These are phyloP conservation scores for Entonaema liquescens DNA, from an alignment of 495 filamentous ascomycete genomes.

Conservation along the genomic window DNA sequence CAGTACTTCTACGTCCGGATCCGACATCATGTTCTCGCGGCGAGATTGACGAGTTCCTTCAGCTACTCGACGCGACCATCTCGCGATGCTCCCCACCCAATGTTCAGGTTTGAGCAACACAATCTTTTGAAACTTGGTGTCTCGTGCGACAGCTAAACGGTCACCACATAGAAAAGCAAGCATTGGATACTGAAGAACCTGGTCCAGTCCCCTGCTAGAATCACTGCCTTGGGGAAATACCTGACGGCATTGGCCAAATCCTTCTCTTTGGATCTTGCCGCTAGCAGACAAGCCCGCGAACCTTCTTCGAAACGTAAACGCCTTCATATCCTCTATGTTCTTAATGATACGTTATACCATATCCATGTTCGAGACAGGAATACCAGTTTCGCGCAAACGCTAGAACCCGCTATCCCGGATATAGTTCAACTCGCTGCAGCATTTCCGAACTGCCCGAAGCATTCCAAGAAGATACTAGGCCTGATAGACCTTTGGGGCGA, in stretches of 20 bases:
- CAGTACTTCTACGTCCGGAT: conserved; percentile 78
- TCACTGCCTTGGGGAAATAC: conserved; percentile 77
- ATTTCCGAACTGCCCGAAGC: conserved; percentile 70
- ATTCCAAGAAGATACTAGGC: conserved; percentile 68
- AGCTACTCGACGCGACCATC: conserved; percentile 70
- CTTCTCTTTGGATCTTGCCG: conserved; percentile 52
- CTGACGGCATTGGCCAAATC: conserved; percentile 72
- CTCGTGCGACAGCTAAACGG: conserved; percentile 66
- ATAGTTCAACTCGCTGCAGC: conserved; percentile 70
- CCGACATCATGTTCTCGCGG: conserved; percentile 73
- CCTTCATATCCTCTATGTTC: conserved; percentile 81
- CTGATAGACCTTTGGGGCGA: conserved; percentile 79
- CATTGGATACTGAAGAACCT: conserved; percentile 80
- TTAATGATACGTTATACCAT: conserved; percentile 87
- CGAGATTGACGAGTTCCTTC: conserved; percentile 77
- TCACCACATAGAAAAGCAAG: conserved; percentile 78
- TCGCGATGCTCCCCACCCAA: conserved; percentile 81
- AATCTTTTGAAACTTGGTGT: conserved; percentile 60
- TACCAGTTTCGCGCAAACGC: conserved; percentile 63
- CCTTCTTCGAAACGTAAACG: conserved; percentile 72
- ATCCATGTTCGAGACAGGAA: conserved; percentile 68
- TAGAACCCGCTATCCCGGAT: conserved; percentile 68
- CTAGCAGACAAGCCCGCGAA: conserved; percentile 46
- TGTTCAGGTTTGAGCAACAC: conserved; percentile 90
- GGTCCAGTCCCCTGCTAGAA: conserved; percentile 71